These are phyloP conservation scores for Leptoxyphium fumago DNA, from an alignment of 2,329 filamentous ascomycete species.

Conservation along the genomic window DNA sequence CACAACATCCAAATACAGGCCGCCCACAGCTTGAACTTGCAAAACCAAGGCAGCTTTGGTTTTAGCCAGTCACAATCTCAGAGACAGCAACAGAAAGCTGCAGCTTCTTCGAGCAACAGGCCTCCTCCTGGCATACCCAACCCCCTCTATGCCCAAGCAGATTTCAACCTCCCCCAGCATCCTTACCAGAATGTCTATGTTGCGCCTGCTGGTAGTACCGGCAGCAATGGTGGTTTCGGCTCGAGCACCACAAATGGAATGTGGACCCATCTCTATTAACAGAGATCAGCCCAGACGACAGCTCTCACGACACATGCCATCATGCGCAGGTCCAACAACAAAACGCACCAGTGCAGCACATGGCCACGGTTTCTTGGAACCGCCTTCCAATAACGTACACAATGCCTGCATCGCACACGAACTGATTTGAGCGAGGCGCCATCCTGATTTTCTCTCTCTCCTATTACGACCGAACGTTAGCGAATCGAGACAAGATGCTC, in stretches of 20 bases:
- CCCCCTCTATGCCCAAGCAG: constrained; percentile 54
- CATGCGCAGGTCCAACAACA: no score
- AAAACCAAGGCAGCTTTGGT: constrained; percentile 13
- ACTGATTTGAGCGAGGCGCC: no score
- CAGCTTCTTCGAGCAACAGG: constrained; percentile 7
- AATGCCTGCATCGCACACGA: no score
- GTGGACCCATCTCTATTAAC: not conserved
- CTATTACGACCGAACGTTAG: no score
- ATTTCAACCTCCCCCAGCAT: constrained; percentile 64
- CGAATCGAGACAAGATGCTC: no score
- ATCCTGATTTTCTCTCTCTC: no score
- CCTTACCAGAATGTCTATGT: constrained; percentile 73
- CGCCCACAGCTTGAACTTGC: constrained; percentile 15
- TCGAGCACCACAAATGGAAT: not conserved
- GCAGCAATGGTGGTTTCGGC: not conserved
- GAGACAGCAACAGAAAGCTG: constrained; percentile 5
- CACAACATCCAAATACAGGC: constrained; percentile 12
- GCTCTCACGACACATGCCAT: no score
- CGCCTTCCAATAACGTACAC: no score
- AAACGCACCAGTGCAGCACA: no score
- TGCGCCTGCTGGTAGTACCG: constrained; percentile 39
- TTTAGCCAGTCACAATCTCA: constrained; percentile 8
- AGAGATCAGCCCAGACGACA: not conserved
- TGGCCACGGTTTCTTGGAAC: no score
- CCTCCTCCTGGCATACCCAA: constrained; percentile 45